These are phyloP conservation scores for Fusarium sp. DNA, from an alignment of 2,329 filamentous ascomycete species.

Conservation along the genomic window DNA sequence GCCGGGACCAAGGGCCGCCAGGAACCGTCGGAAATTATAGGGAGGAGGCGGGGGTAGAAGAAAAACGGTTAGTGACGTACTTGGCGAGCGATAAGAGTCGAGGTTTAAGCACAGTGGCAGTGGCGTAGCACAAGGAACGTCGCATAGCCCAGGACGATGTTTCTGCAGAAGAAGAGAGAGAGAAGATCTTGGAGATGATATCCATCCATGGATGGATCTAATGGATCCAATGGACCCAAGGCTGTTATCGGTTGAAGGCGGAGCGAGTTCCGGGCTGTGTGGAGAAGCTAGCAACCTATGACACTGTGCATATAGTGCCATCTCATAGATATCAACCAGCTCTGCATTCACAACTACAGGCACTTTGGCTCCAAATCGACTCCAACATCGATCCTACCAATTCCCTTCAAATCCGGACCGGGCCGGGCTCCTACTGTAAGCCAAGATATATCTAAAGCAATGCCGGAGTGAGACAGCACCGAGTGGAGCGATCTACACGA, in stretches of 20 bases:
- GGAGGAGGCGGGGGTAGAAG: not conserved
- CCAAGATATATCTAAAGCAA: slow-evolving; percentile 1
- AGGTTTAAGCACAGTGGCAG: not conserved
- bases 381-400: not conserved
- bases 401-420: not conserved
- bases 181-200: slow-evolving; percentile 4
- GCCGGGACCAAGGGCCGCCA: slow-evolving; percentile 5
- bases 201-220: not conserved
- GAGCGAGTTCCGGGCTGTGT: slow-evolving; percentile 2
- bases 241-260: slow-evolving; percentile 21
- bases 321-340: not conserved
- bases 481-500: slow-evolving; percentile 1
- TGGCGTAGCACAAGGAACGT: not conserved
- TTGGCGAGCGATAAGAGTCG: not conserved
- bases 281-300: slow-evolving; percentile 9
- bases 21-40: slow-evolving; percentile 12
- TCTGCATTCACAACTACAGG: not conserved
- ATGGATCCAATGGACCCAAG: not conserved
- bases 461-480: not conserved
- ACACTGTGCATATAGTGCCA: not conserved
- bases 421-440: not conserved
- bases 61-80: slow-evolving; percentile 20
- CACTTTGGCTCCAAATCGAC: not conserved
- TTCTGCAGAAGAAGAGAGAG: not conserved
- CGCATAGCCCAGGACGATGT: slow-evolving; percentile 13